Percentiles rank a stretch among this genome's conserved stretches.
phyloP scores from a whole-genome alignment of 441 rosid genomes.

The Brassica balearica region DNA sequence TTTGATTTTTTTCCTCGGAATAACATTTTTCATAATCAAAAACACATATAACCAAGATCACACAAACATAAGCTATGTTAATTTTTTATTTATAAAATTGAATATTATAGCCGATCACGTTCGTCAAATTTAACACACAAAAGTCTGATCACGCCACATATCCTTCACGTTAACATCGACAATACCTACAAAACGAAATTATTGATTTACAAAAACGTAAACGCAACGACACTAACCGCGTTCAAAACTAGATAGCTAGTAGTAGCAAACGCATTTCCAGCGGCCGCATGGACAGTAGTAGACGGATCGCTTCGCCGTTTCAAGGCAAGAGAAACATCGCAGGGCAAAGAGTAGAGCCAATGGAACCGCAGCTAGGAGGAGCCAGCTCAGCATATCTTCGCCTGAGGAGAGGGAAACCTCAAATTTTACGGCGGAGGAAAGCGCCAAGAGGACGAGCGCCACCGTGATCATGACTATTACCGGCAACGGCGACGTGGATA shows the following conservation, averaged over 20 bases:
- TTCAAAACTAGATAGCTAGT: slow-evolving; percentile 36
- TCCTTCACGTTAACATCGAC: slow-evolving; percentile 26
- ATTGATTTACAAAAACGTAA: slow-evolving; percentile 29
- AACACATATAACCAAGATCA: slow-evolving; percentile 3
- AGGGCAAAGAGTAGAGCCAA: slow-evolving; percentile 43
- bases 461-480: slow-evolving; percentile 50
- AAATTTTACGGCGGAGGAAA: slow-evolving; percentile 50
- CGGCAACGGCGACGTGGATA: slow-evolving; percentile 48
- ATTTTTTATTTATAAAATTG: neutral
- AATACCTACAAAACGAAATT: slow-evolving; percentile 14
- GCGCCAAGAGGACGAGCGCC: slow-evolving; percentile 46
- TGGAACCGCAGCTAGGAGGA: slow-evolving; percentile 44
- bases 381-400: slow-evolving; percentile 43
- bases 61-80: neutral
- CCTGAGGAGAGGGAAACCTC: slow-evolving; percentile 37
- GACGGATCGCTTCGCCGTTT: slow-evolving; percentile 34
- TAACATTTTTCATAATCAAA: neutral
- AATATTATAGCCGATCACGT: neutral
- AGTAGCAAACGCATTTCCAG: slow-evolving; percentile 50
- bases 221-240: slow-evolving; percentile 35
- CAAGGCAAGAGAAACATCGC: slow-evolving; percentile 45
- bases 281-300: slow-evolving; percentile 49
- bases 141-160: slow-evolving; percentile 26
- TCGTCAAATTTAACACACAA: slow-evolving; percentile 2
- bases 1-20: neutral